Evolutionary conservation across 345 rosid genomes (phyloP), one percentile per base, ranked within the genome.

Genomic region (Populus simonii): DNA sequence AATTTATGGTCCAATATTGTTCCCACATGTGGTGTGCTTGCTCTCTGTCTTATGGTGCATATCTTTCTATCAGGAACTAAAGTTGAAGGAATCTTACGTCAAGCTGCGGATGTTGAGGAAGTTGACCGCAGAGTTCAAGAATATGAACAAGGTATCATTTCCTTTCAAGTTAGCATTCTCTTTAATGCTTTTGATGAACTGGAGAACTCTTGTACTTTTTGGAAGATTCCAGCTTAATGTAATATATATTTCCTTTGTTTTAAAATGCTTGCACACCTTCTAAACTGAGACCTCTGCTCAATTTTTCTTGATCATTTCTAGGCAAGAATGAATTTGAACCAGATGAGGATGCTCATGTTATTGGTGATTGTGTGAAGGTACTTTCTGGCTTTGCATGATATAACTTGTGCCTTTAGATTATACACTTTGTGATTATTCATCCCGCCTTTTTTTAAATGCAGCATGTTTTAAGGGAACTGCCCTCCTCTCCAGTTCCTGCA

Each of bases 291-390:
- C 74, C 80, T 66, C n/a, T 13, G 38, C 51, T 62, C 72, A 38
- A 20, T 23, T 69, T 69, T 45, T 39, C 53, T 78, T 74, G 29
- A 69, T 70, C 17, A 65, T 75, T 83, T 66, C 43, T 88, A 96
- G 99, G 99, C 79, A 92, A 88, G 88, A 92, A 83, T 12, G 98
- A 92, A 82, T 96, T 96, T 87, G 86, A 81, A 81, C 70, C 88
- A 78, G 92, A 91, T 76, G 99, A 96, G 86, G 99, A 96, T 82
- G 96, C 98, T 76, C 99, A 96, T 84, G 98, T 96, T 84, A 82
- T 96, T 85, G 99, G 94, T 80, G 99, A 96, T 86, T 96, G 99
- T 86, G 90, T 96, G 55, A 96, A 96, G 98, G 99, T 96, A 85
- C 29, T 61, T 74, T 72, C 38, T 80, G 70, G 69, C 68, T 18